Evolutionary conservation across 148 eudicot species (phyloP).

Genomic region (Drosera capensis): DNA sequence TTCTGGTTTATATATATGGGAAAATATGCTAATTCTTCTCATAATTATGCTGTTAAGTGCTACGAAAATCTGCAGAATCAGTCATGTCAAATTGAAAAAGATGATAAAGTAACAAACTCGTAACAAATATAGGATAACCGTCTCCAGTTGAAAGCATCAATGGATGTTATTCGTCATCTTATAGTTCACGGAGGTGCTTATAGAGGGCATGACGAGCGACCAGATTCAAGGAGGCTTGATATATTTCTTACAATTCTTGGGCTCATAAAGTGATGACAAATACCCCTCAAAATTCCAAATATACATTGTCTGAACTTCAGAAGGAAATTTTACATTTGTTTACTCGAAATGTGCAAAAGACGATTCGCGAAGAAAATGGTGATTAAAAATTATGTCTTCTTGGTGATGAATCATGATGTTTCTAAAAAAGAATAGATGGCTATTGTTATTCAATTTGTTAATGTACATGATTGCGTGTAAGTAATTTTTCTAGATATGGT

Average conservation of each 20-base stretch:
- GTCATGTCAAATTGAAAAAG: not conserved
- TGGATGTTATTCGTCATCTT: not conserved
- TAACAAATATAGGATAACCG: not conserved
- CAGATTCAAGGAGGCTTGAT: too few species aligned
- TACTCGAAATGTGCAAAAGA: not conserved
- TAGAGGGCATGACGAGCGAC: too few species aligned
- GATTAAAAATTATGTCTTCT: too few species aligned
- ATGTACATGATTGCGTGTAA: not conserved
- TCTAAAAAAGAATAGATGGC: too few species aligned
- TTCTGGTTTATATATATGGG: not conserved
- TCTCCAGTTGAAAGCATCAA: not conserved
- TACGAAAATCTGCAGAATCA: not conserved
- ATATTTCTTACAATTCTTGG: too few species aligned
- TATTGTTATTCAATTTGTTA: not conserved
- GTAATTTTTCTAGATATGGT: not conserved
- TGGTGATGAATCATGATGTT: too few species aligned
- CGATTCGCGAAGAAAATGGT: not conserved
- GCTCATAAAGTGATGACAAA: too few species aligned
- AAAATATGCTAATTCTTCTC: not conserved
- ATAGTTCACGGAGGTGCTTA: not conserved
- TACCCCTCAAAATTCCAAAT: not conserved
- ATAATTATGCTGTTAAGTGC: not conserved
- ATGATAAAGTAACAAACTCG: too few species aligned
- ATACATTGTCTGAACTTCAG: not conserved
- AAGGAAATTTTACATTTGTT: too few species aligned